Evolutionary conservation across 495 filamentous ascomycete species (phyloP), one percentile per base, ranked within the genome.

Genomic region (Copromyces sp.): DNA sequence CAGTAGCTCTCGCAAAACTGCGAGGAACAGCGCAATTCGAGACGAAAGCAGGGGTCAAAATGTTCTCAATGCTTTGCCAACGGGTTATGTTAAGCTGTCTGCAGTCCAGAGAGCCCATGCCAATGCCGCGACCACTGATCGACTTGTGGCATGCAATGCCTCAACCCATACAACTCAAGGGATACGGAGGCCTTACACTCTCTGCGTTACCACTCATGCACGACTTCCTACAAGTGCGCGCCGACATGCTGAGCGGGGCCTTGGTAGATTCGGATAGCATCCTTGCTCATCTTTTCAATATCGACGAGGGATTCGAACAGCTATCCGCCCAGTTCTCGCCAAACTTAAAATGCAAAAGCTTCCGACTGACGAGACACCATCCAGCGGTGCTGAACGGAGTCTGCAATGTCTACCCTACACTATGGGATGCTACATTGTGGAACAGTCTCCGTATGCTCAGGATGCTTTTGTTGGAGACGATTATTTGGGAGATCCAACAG

Each of bases 21-120:
- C 83, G 90, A 32, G 90, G 89, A 9, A 69, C 80, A 3, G 81
- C 85, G 4, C 88, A 91, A 74, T 86, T 92, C 68, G 77, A 81
- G n/a, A 86, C 82, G 4, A 77, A 82, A 53, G 83, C 86, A n/a
- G 88, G 87, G 12, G 80, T 86, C 24, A 81, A 84, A 68, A 85
- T 91, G 75, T 91, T 90, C 69, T 71, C 87, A 14, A 87, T 89
- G 77, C 75, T 90, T 12, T 84, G 84, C 65, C 86, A 83, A 24
- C 80, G 81, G 69, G 77, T 83, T 14, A 74, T 85, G 68, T 77
- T 85, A 53, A 81, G 78, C 76, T 85, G 84, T 72, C 73, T 83
- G 9, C 81, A 83, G 72, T 76, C 75, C 24, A 78, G 78, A 29
- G 70, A 76, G 40, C 78, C 81, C 39, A 82, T 84, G 77, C 78